Evolutionary conservation across 108 stramenopile genomes (phyloP).

Genomic region (Epipyxis sp.): DNA sequence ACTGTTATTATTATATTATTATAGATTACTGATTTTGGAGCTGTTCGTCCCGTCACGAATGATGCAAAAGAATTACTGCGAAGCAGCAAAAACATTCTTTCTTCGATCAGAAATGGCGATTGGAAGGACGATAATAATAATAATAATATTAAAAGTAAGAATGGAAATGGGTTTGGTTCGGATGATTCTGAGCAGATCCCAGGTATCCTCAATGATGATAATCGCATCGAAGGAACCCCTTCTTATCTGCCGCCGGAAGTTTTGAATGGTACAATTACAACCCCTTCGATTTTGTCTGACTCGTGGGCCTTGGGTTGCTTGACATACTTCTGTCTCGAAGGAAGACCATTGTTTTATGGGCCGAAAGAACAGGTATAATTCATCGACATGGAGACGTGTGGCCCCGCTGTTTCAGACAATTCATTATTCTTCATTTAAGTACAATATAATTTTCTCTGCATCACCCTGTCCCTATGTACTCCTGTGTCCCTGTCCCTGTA

Average conservation of each 20-base stretch:
- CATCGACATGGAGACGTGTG: not conserved
- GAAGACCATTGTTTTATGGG: conserved; percentile 64
- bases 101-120: conserved; percentile 16
- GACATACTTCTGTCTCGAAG: conserved; percentile 79
- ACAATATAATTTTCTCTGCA: too few species aligned
- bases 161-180: not conserved
- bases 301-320: conserved; percentile 95
- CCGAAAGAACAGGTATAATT: not conserved
- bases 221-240: conserved; percentile 88
- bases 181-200: not conserved
- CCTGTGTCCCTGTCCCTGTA: too few species aligned
- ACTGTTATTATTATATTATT: not conserved
- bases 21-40: conserved; percentile 83
- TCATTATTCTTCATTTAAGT: not conserved
- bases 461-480: too few species aligned
- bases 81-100: not conserved
- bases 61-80: not conserved
- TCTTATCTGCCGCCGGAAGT: conserved; percentile 95
- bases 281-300: conserved; percentile 74
- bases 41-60: conserved; percentile 72
- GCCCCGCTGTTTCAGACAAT: not conserved
- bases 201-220: too few species aligned
- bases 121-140: conserved; percentile 33
- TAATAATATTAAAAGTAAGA: too few species aligned
- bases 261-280: conserved; percentile 35